Evolutionary conservation across 192 early-diverging fungal species (phyloP).

Genomic region (Backusella tuberculispora): DNA sequence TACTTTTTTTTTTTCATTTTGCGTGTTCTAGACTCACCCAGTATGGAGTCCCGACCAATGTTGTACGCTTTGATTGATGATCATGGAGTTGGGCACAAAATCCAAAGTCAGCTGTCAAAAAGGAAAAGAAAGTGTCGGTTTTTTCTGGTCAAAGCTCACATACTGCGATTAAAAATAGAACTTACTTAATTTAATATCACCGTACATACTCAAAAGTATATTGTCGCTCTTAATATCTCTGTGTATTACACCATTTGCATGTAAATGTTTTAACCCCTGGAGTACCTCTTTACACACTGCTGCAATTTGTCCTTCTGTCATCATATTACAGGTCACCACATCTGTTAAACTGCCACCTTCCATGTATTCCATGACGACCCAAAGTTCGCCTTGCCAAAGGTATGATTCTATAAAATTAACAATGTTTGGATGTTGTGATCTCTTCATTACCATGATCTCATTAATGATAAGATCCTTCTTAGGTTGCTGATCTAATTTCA

Average conservation of each 20-base stretch:
- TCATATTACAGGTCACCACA: constrained; percentile 77
- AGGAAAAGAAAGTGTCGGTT: neutral
- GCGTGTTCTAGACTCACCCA: constrained; percentile 50
- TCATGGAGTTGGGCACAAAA: constrained; percentile 83
- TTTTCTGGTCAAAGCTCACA: neutral
- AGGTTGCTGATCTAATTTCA: constrained; percentile 94
- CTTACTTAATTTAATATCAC: constrained; percentile 76
- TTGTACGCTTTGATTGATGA: constrained; percentile 74
- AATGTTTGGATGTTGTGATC: constrained; percentile 79
- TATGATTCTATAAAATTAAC: constrained; percentile 90
- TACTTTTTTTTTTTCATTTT: neutral
- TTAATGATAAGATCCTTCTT: constrained; percentile 97
- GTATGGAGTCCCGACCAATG: constrained; percentile 91
- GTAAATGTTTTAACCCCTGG: constrained; percentile 76
- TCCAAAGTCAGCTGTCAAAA: constrained; percentile 79
- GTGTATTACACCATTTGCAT: constrained; percentile 80
- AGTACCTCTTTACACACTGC: constrained; percentile 82
- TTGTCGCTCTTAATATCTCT: constrained; percentile 92
- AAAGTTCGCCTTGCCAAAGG: constrained; percentile 81
- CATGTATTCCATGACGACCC: constrained; percentile 97
- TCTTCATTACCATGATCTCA: constrained; percentile 89
- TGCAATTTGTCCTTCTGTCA: constrained; percentile 86
- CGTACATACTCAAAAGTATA: constrained; percentile 66
- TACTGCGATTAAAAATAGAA: neutral
- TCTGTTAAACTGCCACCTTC: constrained; percentile 87